phyloP scores from a whole-genome alignment of 805 yeast genomes.

The Priceomyces carsonii region DNA sequence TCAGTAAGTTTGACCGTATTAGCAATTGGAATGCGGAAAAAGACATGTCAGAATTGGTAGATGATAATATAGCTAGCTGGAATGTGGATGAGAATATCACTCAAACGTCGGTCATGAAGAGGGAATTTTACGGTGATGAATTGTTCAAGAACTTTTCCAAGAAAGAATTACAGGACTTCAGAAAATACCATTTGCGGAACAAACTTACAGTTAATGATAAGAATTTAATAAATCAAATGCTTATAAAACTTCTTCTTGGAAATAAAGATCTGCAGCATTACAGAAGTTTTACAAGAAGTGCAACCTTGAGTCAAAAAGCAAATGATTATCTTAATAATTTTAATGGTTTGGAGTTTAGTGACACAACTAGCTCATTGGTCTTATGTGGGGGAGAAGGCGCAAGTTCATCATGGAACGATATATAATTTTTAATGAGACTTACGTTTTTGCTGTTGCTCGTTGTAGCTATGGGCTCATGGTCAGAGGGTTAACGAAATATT shows the following conservation, averaged over 20 bases:
- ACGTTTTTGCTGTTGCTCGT: too few species aligned
- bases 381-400: conserved; percentile 19
- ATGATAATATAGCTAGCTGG: conserved; percentile 40
- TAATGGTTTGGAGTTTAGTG: conserved; percentile 6
- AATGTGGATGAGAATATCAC: conserved; percentile 28
- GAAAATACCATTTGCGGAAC: conserved; percentile 17
- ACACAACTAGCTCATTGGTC: conserved; percentile 15
- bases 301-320: conserved; percentile 1
- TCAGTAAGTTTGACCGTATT: conserved; percentile 3
- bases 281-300: neutral
- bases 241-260: conserved; percentile 10
- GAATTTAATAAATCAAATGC: conserved; percentile 13
- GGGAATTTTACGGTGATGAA: conserved; percentile 33
- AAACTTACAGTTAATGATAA: conserved; percentile 4
- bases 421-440: conserved; percentile 6
- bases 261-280: conserved; percentile 5
- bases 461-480: too few species aligned
- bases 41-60: conserved; percentile 19
- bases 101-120: conserved; percentile 2
- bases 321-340: conserved; percentile 7
- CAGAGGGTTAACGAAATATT: too few species aligned
- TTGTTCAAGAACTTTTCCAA: conserved; percentile 22
- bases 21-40: conserved; percentile 8
- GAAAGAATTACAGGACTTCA: conserved; percentile 25
- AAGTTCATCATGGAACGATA: conserved; percentile 15